Percentiles rank a stretch among this genome's conserved stretches.
Evolutionary conservation across 768 basidiomycete species (phyloP).

Genomic region (Pleurotus platypus): DNA sequence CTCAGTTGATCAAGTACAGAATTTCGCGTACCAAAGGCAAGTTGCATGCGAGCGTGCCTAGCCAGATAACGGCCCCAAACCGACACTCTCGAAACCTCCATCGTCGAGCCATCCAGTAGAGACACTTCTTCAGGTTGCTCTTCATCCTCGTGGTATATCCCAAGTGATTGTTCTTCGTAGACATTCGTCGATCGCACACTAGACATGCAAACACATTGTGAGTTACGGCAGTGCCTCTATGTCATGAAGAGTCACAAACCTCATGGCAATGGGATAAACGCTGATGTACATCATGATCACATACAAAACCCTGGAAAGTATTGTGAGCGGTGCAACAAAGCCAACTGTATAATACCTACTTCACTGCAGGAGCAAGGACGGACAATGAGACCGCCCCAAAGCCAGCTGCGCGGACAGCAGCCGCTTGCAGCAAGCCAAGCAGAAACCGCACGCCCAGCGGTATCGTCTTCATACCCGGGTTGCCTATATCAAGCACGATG

Average conservation of each 20-base stretch:
- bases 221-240: not conserved
- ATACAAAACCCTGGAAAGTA: slow-evolving; percentile 20
- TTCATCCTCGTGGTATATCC: slow-evolving; percentile 60
- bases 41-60: slow-evolving; percentile 81
- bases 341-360: slow-evolving; percentile 42
- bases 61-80: slow-evolving; percentile 77
- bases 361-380: slow-evolving; percentile 82
- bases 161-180: slow-evolving; percentile 91
- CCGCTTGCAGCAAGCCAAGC: slow-evolving; percentile 75
- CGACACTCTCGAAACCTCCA: slow-evolving; percentile 52
- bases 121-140: slow-evolving; percentile 48
- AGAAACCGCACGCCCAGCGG: slow-evolving; percentile 68
- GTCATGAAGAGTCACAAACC: slow-evolving; percentile 32
- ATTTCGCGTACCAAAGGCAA: slow-evolving; percentile 73
- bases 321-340: not conserved
- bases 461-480: slow-evolving; percentile 60
- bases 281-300: slow-evolving; percentile 94
- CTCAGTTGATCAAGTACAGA: not conserved
- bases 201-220: not conserved
- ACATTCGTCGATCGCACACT: slow-evolving; percentile 92
- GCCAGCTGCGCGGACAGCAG: slow-evolving; percentile 83
- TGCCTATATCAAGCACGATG: slow-evolving; percentile 84
- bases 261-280: slow-evolving; percentile 80
- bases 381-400: slow-evolving; percentile 75
- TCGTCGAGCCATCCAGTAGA: slow-evolving; percentile 40